phyloP scores from a whole-genome alignment of 768 basidiomycete genomes.

The Dentipellis sp. region DNA sequence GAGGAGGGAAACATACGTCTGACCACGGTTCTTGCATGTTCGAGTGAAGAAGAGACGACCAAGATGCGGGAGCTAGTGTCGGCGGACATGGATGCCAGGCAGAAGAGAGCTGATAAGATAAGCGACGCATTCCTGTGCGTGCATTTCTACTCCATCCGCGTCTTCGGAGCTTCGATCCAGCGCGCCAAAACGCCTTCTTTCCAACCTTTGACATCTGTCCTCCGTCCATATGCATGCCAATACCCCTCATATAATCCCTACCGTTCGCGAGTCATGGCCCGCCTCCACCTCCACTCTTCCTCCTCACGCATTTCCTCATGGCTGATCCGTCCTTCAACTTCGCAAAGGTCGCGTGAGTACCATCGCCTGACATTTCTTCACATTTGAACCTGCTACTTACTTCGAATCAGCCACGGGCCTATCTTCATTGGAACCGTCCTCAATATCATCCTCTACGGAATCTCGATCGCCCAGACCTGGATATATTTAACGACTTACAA shows the following conservation, averaged over 20 bases:
- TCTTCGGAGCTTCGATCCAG: background rate
- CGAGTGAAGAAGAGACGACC: slow-evolving; percentile 18
- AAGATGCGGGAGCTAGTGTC: slow-evolving; percentile 12
- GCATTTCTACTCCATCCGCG: no score
- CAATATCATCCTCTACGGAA: slow-evolving; percentile 9
- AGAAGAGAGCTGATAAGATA: no score
- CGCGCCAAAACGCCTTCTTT: background rate
- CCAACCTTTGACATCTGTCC: background rate
- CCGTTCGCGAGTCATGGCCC: background rate
- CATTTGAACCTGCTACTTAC: no score
- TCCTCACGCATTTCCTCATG: background rate
- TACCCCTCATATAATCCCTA: background rate
- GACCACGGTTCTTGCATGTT: slow-evolving; percentile 16
- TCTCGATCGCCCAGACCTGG: slow-evolving; percentile 8
- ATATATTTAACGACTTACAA: slow-evolving; percentile 7
- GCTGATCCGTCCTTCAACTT: background rate
- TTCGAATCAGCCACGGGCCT: slow-evolving; percentile 5
- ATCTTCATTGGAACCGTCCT: slow-evolving; percentile 9
- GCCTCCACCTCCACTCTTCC: background rate
- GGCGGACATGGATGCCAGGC: background rate
- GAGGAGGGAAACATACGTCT: slow-evolving; percentile 16
- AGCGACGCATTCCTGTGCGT: no score
- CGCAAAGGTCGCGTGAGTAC: slow-evolving; percentile 1
- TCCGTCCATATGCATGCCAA: background rate
- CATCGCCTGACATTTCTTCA: background rate